Base-by-base conservation (phyloP, 345 rosid genomes). In the Heritiera littoralis region DNA sequence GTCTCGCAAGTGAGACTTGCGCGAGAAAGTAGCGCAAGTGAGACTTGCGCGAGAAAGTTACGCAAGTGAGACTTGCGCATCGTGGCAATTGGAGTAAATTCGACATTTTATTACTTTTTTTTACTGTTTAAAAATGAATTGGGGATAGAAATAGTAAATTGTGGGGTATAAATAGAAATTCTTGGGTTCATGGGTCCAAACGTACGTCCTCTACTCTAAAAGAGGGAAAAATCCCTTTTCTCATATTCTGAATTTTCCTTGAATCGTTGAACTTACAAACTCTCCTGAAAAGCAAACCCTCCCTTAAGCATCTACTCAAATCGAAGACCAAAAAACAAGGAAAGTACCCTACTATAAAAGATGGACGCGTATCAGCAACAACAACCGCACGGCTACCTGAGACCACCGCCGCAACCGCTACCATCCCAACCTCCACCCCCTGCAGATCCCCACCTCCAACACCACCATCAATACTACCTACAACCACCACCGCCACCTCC, bases 351-450 rank as follows among this genome's bases (percentile, higher is more conserved):
- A 54, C n/a, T 15, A 1, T 2, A n/a, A 60, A 9, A 67, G 30
- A 72, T 72, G 75, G 75, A 72, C 61, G 60, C 61, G 4, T 72
- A 52, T 72, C 75, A 72, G 46, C 75, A 72, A 5, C 75, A 72
- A 1, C 73, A 68, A 46, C 56, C 18, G 46, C 75, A 72, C 15
- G 30, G 61, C 46, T 72, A 52, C 63, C 17, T 72, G 75, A 18
- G 61, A 32, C 75, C 75, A 17, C 28, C 40, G 43, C 45, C 23
- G 61, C 60, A 43, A 15, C 61, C 61, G 2, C 30, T 58, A 58
- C 63, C 64, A 59, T 8, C 64, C 12, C 64, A 59, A 9, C 64
- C 64, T 9, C 64, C 28, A 7, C 20, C 75, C n/a, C 61, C 75
- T 9, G 4, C 75, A 9, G 75, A 72, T 72, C 75, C 75, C 45